A percentile compares a stretch with the other conserved stretches of the same genome.
phyloP scores from a whole-genome alignment of 2,329 filamentous ascomycete species.

The Fusarium sp. region DNA sequence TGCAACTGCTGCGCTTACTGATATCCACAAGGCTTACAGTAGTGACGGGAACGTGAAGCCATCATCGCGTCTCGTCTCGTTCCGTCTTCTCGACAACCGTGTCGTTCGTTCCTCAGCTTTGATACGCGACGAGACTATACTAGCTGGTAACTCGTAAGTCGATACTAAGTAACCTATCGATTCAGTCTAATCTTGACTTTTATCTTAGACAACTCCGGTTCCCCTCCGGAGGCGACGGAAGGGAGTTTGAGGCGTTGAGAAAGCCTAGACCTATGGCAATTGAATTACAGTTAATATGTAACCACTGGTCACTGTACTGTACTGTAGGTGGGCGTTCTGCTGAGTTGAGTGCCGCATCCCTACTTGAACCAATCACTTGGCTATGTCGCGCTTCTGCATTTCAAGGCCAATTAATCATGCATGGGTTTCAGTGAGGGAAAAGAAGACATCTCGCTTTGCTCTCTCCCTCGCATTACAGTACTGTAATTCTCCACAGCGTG shows the following conservation, averaged over 20 bases:
- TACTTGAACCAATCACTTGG: slow-evolving; percentile 36
- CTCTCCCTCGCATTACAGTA: slow-evolving; percentile 22
- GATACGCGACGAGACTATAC: slow-evolving; percentile 20
- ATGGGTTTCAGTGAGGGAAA: slow-evolving; percentile 27
- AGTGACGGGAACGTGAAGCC: slow-evolving; percentile 30
- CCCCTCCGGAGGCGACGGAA: slow-evolving; percentile 25
- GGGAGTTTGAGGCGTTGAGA: slow-evolving; percentile 18
- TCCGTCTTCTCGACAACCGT: slow-evolving; percentile 35
- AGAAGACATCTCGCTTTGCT: slow-evolving; percentile 16
- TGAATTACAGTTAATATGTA: slow-evolving; percentile 16
- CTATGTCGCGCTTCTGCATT: slow-evolving; percentile 25
- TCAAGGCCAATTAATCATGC: slow-evolving; percentile 45
- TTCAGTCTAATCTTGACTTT: slow-evolving; percentile 8
- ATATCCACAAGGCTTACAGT: slow-evolving; percentile 2
- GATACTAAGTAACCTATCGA: background rate
- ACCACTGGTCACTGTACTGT: background rate
- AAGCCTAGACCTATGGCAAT: slow-evolving; percentile 23
- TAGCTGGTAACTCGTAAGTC: background rate
- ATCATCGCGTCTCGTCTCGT: slow-evolving; percentile 38
- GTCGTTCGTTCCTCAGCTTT: slow-evolving; percentile 34
- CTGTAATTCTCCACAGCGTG: slow-evolving; percentile 14
- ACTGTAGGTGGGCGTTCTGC: background rate
- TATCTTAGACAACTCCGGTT: slow-evolving; percentile 19
- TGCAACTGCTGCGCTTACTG: slow-evolving; percentile 11
- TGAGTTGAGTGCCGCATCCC: slow-evolving; percentile 28